Percentiles rank a stretch among this genome's conserved stretches.
These are phyloP conservation scores for Pterocarpus macrocarpus DNA, from an alignment of 306 rosid genomes.

Conservation along the genomic window DNA sequence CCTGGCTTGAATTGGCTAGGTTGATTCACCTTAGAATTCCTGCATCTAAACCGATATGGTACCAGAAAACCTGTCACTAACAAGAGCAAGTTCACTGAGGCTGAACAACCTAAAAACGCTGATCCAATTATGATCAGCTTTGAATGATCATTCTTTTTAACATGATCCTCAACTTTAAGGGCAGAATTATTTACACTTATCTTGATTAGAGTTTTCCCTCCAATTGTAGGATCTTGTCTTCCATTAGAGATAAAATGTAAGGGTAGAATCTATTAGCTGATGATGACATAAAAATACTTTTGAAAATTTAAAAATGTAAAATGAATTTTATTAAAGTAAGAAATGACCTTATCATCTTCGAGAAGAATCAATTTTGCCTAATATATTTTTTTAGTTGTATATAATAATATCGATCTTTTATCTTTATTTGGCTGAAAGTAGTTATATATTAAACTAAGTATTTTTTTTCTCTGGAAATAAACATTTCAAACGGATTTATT, in stretches of 20 bases:
- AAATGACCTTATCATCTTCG: too few relatives aligned
- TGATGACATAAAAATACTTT: too few relatives aligned
- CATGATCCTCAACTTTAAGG: not conserved
- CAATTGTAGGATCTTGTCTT: not conserved
- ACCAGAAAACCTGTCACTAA: not conserved
- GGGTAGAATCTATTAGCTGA: too few relatives aligned
- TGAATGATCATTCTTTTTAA: not conserved
- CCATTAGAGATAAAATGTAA: slow-evolving; percentile 42
- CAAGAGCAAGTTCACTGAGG: slow-evolving; percentile 3
- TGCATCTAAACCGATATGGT: not conserved
- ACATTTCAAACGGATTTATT: too few relatives aligned
- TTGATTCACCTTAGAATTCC: slow-evolving; percentile 5
- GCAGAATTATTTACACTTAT: slow-evolving; percentile 28
- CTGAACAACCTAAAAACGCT: slow-evolving; percentile 33
- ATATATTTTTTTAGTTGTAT: too few relatives aligned
- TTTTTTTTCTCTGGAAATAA: too few relatives aligned
- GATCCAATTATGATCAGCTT: not conserved
- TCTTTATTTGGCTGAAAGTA: too few relatives aligned
- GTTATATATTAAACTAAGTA: too few relatives aligned
- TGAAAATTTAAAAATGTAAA: too few relatives aligned
- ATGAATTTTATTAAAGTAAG: too few relatives aligned
- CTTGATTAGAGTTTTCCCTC: slow-evolving; percentile 16
- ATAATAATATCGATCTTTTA: too few relatives aligned
- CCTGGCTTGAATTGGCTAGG: slow-evolving; percentile 17
- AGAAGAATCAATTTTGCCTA: too few relatives aligned